Conservation (phyloP, 257 asterid species). For the Solanum arcanum region DNA sequence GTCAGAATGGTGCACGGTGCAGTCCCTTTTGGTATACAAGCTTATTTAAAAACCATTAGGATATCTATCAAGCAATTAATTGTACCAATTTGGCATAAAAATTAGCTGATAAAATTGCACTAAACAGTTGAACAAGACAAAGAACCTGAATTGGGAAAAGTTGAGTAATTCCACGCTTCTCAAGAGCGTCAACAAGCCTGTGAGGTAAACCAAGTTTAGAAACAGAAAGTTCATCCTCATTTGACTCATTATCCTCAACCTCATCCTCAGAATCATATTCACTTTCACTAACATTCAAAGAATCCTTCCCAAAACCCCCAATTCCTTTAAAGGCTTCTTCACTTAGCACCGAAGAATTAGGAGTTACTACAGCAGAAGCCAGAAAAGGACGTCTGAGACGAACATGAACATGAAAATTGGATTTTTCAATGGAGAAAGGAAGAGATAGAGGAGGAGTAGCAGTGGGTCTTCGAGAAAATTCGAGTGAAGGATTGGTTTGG, state of each 20-base stretch:
- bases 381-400: constrained; percentile 24
- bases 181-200: constrained; percentile 64
- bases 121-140: background rate
- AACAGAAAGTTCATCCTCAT: constrained; percentile 43
- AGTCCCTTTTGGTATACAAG: background rate
- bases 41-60: background rate
- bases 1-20: background rate
- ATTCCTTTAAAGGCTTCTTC: constrained; percentile 83
- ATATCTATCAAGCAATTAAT: background rate
- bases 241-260: constrained; percentile 8
- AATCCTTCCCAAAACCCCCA: constrained; percentile 42
- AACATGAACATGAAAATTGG: constrained; percentile 10
- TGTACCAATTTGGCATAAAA: background rate
- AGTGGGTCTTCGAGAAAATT: constrained; percentile 26
- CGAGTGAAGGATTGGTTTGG: constrained; percentile 41
- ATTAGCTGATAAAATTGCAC: background rate
- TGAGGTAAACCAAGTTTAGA: constrained; percentile 64
- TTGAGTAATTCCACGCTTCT: constrained; percentile 61
- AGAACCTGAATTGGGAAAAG: constrained; percentile 87
- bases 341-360: constrained; percentile 69
- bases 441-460: constrained; percentile 27
- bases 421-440: constrained; percentile 33
- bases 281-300: constrained; percentile 26
- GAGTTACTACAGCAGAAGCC: constrained; percentile 55
- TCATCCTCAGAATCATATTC: constrained; percentile 33